A percentile compares a stretch with the other conserved stretches of the same genome.
Conservation (phyloP, 129 eudicot species). For the Calendula officinalis region DNA sequence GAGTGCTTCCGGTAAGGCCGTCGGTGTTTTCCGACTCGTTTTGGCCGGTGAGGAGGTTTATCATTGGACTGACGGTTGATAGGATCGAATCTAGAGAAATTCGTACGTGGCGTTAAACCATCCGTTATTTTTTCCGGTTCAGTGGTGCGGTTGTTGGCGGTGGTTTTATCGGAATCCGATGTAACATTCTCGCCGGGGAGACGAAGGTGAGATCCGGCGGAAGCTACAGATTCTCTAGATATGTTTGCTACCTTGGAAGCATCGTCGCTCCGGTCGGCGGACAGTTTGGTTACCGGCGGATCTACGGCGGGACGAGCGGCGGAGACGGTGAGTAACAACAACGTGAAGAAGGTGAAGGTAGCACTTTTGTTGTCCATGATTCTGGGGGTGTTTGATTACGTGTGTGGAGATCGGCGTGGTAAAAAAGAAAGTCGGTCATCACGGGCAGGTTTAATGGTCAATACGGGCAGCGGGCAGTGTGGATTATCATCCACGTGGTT, state of each 20-base stretch:
- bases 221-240: conserved; percentile 12
- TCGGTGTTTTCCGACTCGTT: neutral
- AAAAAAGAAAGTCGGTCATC: conserved; percentile 25
- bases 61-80: conserved; percentile 45
- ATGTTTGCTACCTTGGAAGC: neutral
- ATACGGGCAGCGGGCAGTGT: conserved; percentile 12
- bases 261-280: neutral
- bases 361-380: conserved; percentile 23
- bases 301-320: conserved; percentile 25
- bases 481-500: conserved; percentile 39
- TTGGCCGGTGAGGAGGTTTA: conserved; percentile 10
- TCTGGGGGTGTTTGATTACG: conserved; percentile 2
- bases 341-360: conserved; percentile 28
- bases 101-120: conserved; percentile 18
- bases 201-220: conserved; percentile 13
- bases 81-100: conserved; percentile 38
- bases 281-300: conserved; percentile 8
- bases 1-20: conserved; percentile 29
- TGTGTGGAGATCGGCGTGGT: conserved; percentile 13
- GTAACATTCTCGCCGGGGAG: conserved; percentile 27
- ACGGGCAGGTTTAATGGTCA: conserved; percentile 17
- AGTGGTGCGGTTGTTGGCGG: neutral
- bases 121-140: conserved; percentile 14
- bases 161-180: neutral
- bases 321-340: conserved; percentile 28